Conservation (phyloP, 106 monocot species). For the Dendrobium catenatum region DNA sequence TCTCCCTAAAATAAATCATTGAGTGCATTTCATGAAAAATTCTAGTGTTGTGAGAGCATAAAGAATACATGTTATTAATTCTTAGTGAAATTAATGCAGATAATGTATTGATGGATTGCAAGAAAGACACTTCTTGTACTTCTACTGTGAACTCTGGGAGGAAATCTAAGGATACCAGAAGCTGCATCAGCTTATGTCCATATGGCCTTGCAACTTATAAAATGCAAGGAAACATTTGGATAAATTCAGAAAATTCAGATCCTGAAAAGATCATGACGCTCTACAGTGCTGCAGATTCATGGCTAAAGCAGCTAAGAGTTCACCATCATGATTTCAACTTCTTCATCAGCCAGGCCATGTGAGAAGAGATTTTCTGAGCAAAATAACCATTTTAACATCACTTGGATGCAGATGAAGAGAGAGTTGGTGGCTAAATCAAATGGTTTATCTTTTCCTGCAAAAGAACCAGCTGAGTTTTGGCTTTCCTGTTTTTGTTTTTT, state of each 20-base stretch:
- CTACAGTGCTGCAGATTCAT: slow-evolving; percentile 19
- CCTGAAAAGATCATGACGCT: slow-evolving; percentile 4
- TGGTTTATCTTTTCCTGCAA: background rate
- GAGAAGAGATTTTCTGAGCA: background rate
- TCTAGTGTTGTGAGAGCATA: background rate
- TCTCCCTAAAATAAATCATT: too few relatives aligned
- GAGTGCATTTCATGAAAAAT: too few relatives aligned
- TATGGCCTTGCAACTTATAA: slow-evolving; percentile 22
- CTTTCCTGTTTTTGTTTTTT: background rate
- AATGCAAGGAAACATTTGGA: slow-evolving; percentile 16
- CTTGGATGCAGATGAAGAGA: background rate
- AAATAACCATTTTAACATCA: background rate
- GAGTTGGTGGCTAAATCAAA: background rate
- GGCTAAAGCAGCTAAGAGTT: slow-evolving; percentile 25
- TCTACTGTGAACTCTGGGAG: background rate
- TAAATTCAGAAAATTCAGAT: slow-evolving; percentile 1
- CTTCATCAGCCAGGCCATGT: slow-evolving; percentile 15
- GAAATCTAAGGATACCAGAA: slow-evolving; percentile 2
- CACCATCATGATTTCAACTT: slow-evolving; percentile 22
- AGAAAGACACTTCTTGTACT: background rate
- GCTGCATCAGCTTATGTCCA: slow-evolving; percentile 2
- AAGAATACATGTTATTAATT: background rate
- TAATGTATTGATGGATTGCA: background rate
- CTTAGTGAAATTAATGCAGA: background rate
- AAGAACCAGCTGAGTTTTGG: background rate